phyloP scores from a whole-genome alignment of 345 rosid genomes.

The Physaria fendleri region DNA sequence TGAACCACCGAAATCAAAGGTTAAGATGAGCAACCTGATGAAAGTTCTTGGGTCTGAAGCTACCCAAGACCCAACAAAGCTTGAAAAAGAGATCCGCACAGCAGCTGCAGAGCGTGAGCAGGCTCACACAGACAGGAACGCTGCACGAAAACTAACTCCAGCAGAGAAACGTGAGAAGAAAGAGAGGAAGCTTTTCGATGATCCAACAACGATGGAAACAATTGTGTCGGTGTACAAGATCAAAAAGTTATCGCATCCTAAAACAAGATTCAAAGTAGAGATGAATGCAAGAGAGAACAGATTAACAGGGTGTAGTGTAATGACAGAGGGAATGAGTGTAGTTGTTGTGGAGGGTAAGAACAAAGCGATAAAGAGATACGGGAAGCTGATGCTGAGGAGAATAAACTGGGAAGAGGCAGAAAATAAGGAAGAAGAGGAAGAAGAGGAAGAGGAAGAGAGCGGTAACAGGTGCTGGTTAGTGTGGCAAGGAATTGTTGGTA shows the following conservation, averaged over 20 bases:
- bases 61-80: constrained; percentile 85
- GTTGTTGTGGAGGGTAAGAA: constrained; percentile 85
- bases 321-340: constrained; percentile 57
- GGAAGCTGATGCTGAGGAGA: constrained; percentile 75
- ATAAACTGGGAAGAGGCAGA: constrained; percentile 77
- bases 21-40: constrained; percentile 89
- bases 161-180: constrained; percentile 87
- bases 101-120: constrained; percentile 96
- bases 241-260: constrained; percentile 65
- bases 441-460: constrained; percentile 35
- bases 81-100: constrained; percentile 77
- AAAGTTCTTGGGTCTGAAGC: constrained; percentile 86
- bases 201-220: constrained; percentile 51
- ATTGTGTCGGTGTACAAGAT: constrained; percentile 77
- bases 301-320: constrained; percentile 67
- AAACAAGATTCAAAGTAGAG: constrained; percentile 79
- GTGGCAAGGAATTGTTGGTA: constrained; percentile 78
- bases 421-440: constrained; percentile 37
- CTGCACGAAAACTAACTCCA: constrained; percentile 88
- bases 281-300: constrained; percentile 80
- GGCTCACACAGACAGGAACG: constrained; percentile 82
- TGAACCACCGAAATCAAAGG: constrained; percentile 82
- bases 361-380: constrained; percentile 76
- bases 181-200: constrained; percentile 80
- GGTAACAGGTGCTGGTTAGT: constrained; percentile 60